A percentile compares a stretch with the other conserved stretches of the same genome.
phyloP scores from a whole-genome alignment of 306 rosid species.

The Vigna reflexopilosa region DNA sequence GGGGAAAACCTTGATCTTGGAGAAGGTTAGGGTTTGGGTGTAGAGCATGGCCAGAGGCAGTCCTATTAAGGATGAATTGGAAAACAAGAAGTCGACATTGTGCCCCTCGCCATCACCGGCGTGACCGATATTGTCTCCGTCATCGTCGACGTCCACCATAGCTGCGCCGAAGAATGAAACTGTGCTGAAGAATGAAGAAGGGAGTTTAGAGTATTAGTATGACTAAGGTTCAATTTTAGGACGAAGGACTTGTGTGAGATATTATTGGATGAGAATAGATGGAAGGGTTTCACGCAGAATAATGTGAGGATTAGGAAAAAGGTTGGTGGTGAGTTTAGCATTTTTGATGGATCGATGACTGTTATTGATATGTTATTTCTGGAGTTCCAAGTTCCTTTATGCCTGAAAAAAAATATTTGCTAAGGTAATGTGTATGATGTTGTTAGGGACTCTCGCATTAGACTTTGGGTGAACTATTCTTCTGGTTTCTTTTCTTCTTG shows the following conservation, averaged over 20 bases:
- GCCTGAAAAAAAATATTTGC: no score
- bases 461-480: neutral
- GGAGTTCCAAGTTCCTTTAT: conserved; percentile 50
- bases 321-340: conserved; percentile 83
- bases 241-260: conserved; percentile 82
- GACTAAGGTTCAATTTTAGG: conserved; percentile 86
- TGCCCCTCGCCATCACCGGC: neutral
- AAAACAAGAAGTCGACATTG: conserved; percentile 59
- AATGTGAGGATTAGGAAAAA: conserved; percentile 87
- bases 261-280: conserved; percentile 94
- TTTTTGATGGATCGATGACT: conserved; percentile 88
- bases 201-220: conserved; percentile 72
- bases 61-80: conserved; percentile 84
- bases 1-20: conserved; percentile 81
- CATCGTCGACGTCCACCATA: neutral
- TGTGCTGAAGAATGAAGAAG: conserved; percentile 50
- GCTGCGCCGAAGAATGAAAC: conserved; percentile 23
- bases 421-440: no score
- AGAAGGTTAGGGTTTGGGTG: conserved; percentile 79
- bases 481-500: conserved; percentile 46
- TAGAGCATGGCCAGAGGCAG: conserved; percentile 86
- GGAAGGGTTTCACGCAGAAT: conserved; percentile 95
- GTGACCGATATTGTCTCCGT: neutral
- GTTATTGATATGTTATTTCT: conserved; percentile 9
- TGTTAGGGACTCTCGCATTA: no score